Evolutionary conservation across 2,329 filamentous ascomycete genomes (phyloP).

Genomic region (Cladosporium phlei): DNA sequence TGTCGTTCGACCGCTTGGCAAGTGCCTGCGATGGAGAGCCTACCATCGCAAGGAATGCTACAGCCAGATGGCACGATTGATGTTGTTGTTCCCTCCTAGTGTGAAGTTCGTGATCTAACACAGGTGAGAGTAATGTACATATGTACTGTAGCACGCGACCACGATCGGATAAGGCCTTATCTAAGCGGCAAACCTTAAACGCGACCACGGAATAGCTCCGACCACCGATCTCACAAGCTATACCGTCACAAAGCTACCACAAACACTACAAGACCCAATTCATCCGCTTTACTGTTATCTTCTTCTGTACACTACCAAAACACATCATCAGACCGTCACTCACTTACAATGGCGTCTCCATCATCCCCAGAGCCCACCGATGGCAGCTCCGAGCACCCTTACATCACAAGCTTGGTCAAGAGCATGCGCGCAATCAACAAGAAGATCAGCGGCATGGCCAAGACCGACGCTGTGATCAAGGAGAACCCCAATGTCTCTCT

Average conservation of each 20-base stretch:
- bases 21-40: constrained; percentile 45
- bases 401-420: constrained; percentile 89
- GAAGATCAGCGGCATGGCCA: constrained; percentile 76
- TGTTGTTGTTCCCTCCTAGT: too few species aligned
- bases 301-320: neutral
- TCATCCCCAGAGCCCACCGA: constrained; percentile 41
- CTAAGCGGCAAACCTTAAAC: too few species aligned
- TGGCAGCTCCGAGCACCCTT: constrained; percentile 64
- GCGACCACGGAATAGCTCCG: neutral
- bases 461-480: constrained; percentile 64
- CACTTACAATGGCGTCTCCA: constrained; percentile 11
- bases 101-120: too few species aligned
- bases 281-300: neutral
- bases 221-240: neutral
- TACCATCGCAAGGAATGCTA: constrained; percentile 27
- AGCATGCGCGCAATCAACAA: constrained; percentile 88
- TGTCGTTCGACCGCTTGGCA: constrained; percentile 61
- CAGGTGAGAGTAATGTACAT: too few species aligned
- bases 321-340: neutral
- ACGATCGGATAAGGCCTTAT: too few species aligned
- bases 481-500: constrained; percentile 67
- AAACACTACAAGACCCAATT: too few species aligned
- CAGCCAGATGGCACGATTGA: neutral
- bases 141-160: too few species aligned
- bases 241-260: too few species aligned